Percentiles rank a stretch among this genome's conserved stretches.
Conservation (phyloP, 768 basidiomycete genomes). For the Pleurotus tuber-regium region DNA sequence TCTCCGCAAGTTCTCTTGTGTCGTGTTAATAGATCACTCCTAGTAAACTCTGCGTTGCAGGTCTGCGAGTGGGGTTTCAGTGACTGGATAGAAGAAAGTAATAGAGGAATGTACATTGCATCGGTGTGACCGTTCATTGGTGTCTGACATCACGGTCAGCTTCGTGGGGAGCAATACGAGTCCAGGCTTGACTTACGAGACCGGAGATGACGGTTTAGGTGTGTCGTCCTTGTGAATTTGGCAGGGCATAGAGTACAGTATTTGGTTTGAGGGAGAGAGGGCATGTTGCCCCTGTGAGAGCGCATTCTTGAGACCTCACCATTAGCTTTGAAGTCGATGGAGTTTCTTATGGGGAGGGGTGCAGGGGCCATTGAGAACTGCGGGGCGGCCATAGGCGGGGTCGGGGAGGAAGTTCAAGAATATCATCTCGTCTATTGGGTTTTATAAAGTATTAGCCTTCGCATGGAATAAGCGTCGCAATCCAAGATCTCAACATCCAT, state of each 20-base stretch:
- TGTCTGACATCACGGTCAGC: conserved; percentile 40
- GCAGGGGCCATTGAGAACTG: conserved; percentile 5
- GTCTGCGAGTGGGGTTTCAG: conserved; percentile 35
- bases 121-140: conserved; percentile 61
- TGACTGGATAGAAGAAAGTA: neutral
- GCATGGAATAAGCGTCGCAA: conserved; percentile 7
- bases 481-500: conserved; percentile 9
- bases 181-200: conserved; percentile 50
- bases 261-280: conserved; percentile 70
- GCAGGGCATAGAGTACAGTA: conserved; percentile 67
- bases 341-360: conserved; percentile 3
- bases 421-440: neutral
- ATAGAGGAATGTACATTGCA: conserved; percentile 48
- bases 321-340: conserved; percentile 31
- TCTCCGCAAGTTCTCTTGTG: conserved; percentile 73
- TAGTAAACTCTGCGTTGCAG: conserved; percentile 68
- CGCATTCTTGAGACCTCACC: conserved; percentile 45
- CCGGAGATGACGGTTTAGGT: conserved; percentile 69
- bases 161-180: neutral
- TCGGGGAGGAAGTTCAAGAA: conserved; percentile 6
- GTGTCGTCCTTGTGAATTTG: conserved; percentile 72
- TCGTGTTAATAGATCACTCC: conserved; percentile 69
- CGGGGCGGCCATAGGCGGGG: conserved; percentile 11
- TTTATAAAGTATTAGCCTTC: conserved; percentile 9
- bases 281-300: conserved; percentile 60